These are phyloP conservation scores for Pythium phragmiticola DNA, from an alignment of 352 stramenopile species.

Conservation along the genomic window DNA sequence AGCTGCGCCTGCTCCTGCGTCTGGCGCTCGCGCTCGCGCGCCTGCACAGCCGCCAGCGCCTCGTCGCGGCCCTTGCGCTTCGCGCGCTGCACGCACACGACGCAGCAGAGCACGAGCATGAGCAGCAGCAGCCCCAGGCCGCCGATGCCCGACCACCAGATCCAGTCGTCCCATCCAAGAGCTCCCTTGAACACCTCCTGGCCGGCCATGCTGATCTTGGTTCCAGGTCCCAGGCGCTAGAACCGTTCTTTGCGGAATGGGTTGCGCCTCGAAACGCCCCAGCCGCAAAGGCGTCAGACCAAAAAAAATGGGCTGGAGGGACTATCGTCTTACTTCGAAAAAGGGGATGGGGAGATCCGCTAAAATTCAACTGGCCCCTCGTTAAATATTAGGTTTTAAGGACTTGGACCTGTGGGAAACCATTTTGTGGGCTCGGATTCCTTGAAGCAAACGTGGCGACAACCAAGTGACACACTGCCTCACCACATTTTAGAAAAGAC, in stretches of 20 bases:
- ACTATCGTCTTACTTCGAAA: neutral
- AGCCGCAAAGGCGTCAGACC: neutral
- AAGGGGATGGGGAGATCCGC: neutral
- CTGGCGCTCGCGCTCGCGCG: slow-evolving; percentile 46
- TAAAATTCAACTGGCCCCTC: neutral
- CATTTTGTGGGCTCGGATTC: neutral
- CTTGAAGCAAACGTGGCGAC: neutral
- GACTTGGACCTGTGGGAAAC: neutral
- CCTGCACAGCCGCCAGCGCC: slow-evolving; percentile 55
- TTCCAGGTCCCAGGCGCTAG: neutral
- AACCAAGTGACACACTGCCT: neutral
- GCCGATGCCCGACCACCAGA: slow-evolving; percentile 72
- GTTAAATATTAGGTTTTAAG: neutral
- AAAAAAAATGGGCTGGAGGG: slow-evolving; percentile 1
- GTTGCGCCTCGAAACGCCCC: neutral
- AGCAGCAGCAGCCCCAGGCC: slow-evolving; percentile 63
- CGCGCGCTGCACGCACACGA: slow-evolving; percentile 72
- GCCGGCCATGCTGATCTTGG: slow-evolving; percentile 17
- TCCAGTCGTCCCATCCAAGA: slow-evolving; percentile 76
- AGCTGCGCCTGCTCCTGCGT: slow-evolving; percentile 49
- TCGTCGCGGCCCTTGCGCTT: slow-evolving; percentile 78
- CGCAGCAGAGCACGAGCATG: slow-evolving; percentile 69
- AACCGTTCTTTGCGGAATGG: neutral
- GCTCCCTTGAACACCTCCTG: slow-evolving; percentile 71
- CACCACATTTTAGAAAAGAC: neutral